phyloP scores from a whole-genome alignment of 441 rosid genomes.

The Pelargonium fulgidum region DNA sequence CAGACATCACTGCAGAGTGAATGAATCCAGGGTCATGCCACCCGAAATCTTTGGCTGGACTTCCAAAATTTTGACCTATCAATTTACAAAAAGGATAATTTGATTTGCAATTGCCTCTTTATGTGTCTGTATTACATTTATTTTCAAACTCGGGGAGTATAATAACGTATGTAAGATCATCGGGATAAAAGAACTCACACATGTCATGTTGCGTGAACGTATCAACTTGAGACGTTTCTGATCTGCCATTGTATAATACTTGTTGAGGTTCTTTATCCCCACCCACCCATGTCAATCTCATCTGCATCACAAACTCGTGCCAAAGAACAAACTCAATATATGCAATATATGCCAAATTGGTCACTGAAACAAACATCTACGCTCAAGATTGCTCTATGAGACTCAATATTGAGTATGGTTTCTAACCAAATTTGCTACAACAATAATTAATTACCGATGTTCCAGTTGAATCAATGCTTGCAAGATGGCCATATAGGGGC shows the following conservation, averaged over 20 bases:
- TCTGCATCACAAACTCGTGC: constrained; percentile 26
- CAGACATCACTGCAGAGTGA: constrained; percentile 56
- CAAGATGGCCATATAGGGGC: constrained; percentile 49
- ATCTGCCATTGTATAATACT: constrained; percentile 41
- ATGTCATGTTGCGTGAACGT: constrained; percentile 50
- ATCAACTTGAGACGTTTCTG: constrained; percentile 33
- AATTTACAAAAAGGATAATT: too few species aligned
- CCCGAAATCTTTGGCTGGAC: constrained; percentile 70
- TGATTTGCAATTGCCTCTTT: too few species aligned
- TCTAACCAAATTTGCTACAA: too few species aligned
- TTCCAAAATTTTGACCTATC: constrained; percentile 17
- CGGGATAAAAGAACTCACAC: constrained; percentile 22
- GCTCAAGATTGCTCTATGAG: too few species aligned
- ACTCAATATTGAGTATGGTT: too few species aligned
- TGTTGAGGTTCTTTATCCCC: constrained; percentile 44
- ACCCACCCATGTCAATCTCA: constrained; percentile 65
- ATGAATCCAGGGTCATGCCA: constrained; percentile 76
- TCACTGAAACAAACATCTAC: too few species aligned
- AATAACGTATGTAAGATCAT: neutral
- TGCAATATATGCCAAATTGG: too few species aligned
- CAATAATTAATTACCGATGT: too few species aligned
- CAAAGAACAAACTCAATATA: neutral
- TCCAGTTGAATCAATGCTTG: constrained; percentile 48
- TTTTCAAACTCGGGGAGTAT: too few species aligned
- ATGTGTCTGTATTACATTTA: too few species aligned